phyloP scores from a whole-genome alignment of 139 green algal species.

The Nannochloris sp. region DNA sequence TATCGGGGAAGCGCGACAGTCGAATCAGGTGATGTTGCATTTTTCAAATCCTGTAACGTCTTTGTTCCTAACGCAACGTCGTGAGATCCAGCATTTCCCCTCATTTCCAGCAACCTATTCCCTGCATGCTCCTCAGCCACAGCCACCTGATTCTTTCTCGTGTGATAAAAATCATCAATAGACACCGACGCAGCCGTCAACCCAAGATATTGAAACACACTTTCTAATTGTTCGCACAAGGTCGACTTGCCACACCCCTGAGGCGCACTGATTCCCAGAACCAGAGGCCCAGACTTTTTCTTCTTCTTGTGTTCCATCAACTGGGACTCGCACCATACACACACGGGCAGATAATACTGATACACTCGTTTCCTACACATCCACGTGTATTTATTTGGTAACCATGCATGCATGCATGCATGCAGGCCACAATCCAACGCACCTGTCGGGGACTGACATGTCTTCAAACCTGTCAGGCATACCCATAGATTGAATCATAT shows the following conservation, averaged over 20 bases:
- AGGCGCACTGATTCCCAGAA: constrained; percentile 82
- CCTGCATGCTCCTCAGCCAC: constrained; percentile 40
- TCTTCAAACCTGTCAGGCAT: constrained; percentile 29
- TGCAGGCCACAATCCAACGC: neutral
- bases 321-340: constrained; percentile 68
- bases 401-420: neutral
- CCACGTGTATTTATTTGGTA: neutral
- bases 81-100: constrained; percentile 90
- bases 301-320: constrained; percentile 43
- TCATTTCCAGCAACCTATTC: constrained; percentile 79
- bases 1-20: constrained; percentile 55
- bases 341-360: constrained; percentile 91
- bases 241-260: constrained; percentile 97
- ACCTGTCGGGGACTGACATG: neutral
- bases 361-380: constrained; percentile 48
- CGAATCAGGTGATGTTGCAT: neutral
- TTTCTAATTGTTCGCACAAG: constrained; percentile 78
- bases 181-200: constrained; percentile 65
- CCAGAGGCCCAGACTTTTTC: constrained; percentile 27
- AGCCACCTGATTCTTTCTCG: constrained; percentile 33
- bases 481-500: constrained; percentile 30
- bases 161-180: constrained; percentile 98
- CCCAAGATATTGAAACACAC: constrained; percentile 46
- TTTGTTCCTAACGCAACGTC: constrained; percentile 75
- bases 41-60: constrained; percentile 52